A percentile compares a stretch with the other conserved stretches of the same genome.
Evolutionary conservation across 345 rosid species (phyloP).

Genomic region (Salix viminalis): DNA sequence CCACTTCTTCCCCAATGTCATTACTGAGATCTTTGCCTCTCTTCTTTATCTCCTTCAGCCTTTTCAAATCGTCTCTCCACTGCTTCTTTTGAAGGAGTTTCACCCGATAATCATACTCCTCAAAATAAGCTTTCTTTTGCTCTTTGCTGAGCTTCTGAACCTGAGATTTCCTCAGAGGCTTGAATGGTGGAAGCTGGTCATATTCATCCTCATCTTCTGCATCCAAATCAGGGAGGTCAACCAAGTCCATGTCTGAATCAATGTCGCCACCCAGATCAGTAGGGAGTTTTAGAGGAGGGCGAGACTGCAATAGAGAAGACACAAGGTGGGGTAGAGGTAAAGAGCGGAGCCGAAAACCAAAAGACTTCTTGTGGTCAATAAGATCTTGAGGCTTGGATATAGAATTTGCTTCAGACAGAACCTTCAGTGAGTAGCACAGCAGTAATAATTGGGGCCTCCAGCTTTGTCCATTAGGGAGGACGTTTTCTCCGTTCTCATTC

Average conservation of each 20-base stretch:
- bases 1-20: constrained; percentile 60
- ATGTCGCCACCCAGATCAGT: constrained; percentile 76
- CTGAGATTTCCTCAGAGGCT: constrained; percentile 73
- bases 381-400: constrained; percentile 77
- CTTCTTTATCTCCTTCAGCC: constrained; percentile 79
- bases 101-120: constrained; percentile 94
- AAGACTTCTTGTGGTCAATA: constrained; percentile 69
- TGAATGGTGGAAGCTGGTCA: constrained; percentile 92
- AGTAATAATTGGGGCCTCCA: constrained; percentile 85
- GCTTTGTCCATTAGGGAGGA: constrained; percentile 84
- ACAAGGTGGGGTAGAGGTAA: constrained; percentile 92
- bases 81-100: constrained; percentile 91
- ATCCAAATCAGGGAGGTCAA: constrained; percentile 73
- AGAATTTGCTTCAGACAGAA: constrained; percentile 74
- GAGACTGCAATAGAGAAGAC: constrained; percentile 94
- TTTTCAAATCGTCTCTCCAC: constrained; percentile 77
- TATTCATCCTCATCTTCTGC: constrained; percentile 86
- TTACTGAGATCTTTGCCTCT: constrained; percentile 56
- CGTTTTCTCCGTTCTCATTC: constrained; percentile 83
- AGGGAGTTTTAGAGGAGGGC: constrained; percentile 73
- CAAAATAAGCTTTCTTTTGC: constrained; percentile 74
- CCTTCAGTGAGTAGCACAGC: constrained; percentile 76
- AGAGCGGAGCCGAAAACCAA: constrained; percentile 78
- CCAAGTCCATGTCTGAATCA: constrained; percentile 79
- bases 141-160: constrained; percentile 75